A percentile compares a stretch with the other conserved stretches of the same genome.
These are phyloP conservation scores for Xylariales sp. DNA, from an alignment of 2,329 filamentous ascomycete species.

Conservation along the genomic window DNA sequence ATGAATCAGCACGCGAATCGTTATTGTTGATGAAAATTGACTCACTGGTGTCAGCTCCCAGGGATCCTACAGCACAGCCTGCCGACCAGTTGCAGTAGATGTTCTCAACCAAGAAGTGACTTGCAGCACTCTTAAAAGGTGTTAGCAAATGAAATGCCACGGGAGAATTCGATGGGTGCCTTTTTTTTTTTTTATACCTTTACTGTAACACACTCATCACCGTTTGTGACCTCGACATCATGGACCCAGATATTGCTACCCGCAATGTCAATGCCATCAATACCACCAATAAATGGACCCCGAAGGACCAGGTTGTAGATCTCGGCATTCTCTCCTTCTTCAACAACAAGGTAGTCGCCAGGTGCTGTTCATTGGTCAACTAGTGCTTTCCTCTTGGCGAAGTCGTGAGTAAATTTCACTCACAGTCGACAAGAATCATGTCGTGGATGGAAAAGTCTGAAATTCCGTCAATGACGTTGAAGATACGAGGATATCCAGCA, in stretches of 20 bases:
- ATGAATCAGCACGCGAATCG: no score
- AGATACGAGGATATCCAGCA: neutral
- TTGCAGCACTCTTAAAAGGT: constrained; percentile 38
- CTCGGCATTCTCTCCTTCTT: constrained; percentile 41
- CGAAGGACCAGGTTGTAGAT: constrained; percentile 46
- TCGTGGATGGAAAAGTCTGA: constrained; percentile 3
- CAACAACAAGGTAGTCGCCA: constrained; percentile 40
- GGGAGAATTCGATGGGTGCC: no score
- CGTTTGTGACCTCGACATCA: constrained; percentile 51
- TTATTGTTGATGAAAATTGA: no score
- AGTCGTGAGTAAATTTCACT: no score
- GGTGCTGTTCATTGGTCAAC: constrained; percentile 6
- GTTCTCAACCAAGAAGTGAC: constrained; percentile 49
- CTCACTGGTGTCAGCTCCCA: constrained; percentile 31
- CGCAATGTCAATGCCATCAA: constrained; percentile 54
- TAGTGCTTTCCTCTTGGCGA: no score
- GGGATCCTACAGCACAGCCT: constrained; percentile 48
- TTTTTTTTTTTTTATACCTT: no score
- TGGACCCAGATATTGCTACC: no score
- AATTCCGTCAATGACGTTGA: neutral
- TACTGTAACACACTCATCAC: constrained; percentile 8
- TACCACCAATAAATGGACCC: constrained; percentile 38
- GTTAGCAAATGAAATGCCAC: no score
- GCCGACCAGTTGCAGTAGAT: constrained; percentile 55
- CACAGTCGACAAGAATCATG: neutral